phyloP scores from a whole-genome alignment of 768 basidiomycete species.

The Psilocybe tampanensis region DNA sequence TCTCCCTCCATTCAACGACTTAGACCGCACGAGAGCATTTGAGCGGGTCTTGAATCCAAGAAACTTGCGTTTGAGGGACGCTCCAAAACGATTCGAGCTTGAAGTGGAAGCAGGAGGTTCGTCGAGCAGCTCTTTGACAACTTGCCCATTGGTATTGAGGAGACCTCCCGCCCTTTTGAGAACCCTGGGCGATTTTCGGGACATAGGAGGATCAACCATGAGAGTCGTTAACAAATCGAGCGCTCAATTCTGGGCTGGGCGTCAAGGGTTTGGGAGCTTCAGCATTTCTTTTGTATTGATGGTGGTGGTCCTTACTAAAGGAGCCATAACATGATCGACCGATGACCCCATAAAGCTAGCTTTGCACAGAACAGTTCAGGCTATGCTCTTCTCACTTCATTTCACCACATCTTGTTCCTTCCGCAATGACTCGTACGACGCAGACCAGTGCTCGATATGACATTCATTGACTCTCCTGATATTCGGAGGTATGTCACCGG shows the following conservation, averaged over 20 bases:
- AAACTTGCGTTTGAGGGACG: slow-evolving; percentile 20
- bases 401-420: too few relatives aligned
- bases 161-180: slow-evolving; percentile 42
- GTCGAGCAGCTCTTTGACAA: slow-evolving; percentile 23
- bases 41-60: slow-evolving; percentile 27
- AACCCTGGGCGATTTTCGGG: slow-evolving; percentile 8
- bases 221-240: neutral
- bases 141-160: slow-evolving; percentile 30
- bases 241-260: neutral
- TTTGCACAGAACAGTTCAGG: too few relatives aligned
- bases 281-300: neutral
- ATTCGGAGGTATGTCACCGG: too few relatives aligned
- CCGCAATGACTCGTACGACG: too few relatives aligned
- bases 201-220: slow-evolving; percentile 12
- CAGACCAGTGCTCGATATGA: too few relatives aligned
- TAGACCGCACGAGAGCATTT: slow-evolving; percentile 33
- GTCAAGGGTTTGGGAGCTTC: neutral
- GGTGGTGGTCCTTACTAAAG: neutral
- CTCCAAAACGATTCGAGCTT: slow-evolving; percentile 7
- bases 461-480: too few relatives aligned
- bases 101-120: slow-evolving; percentile 3
- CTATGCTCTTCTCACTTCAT: too few relatives aligned
- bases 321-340: neutral
- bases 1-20: slow-evolving; percentile 21
- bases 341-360: too few relatives aligned